phyloP scores from a whole-genome alignment of 306 rosid species.

The Trichosanthes truncata region DNA sequence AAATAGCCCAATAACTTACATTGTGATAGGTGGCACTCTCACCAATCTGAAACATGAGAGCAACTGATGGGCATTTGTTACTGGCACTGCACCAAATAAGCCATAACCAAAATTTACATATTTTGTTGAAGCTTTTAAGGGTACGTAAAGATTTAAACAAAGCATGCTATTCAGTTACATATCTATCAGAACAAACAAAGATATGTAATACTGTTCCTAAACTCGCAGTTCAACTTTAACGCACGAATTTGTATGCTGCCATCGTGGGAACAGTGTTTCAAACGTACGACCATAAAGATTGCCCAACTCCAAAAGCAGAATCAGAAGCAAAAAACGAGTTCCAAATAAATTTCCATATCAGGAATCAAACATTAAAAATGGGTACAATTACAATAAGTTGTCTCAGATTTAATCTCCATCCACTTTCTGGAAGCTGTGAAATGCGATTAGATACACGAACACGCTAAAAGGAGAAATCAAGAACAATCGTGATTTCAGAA shows the following conservation, averaged over 20 bases:
- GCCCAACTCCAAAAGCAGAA: neutral
- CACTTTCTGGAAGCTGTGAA: neutral
- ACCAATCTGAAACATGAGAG: conserved; percentile 92
- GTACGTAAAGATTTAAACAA: neutral
- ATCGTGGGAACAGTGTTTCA: neutral
- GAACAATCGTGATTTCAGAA: neutral
- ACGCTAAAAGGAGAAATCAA: neutral
- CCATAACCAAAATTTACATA: neutral
- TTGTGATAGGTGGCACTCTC: conserved; percentile 63
- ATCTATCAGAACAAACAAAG: neutral
- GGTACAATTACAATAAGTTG: neutral
- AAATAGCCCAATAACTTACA: conserved; percentile 32
- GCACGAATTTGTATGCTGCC: neutral
- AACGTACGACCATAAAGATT: neutral
- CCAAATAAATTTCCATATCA: neutral
- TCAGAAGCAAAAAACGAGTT: neutral
- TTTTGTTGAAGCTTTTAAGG: neutral
- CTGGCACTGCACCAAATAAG: conserved; percentile 39
- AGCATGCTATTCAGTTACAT: neutral
- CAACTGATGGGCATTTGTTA: conserved; percentile 79
- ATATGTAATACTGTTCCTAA: neutral
- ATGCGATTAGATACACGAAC: neutral
- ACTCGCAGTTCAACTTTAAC: neutral
- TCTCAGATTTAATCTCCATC: neutral
- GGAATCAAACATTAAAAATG: neutral